These are phyloP conservation scores for Candida suzukii DNA, from an alignment of 805 yeast species.

Conservation along the genomic window DNA sequence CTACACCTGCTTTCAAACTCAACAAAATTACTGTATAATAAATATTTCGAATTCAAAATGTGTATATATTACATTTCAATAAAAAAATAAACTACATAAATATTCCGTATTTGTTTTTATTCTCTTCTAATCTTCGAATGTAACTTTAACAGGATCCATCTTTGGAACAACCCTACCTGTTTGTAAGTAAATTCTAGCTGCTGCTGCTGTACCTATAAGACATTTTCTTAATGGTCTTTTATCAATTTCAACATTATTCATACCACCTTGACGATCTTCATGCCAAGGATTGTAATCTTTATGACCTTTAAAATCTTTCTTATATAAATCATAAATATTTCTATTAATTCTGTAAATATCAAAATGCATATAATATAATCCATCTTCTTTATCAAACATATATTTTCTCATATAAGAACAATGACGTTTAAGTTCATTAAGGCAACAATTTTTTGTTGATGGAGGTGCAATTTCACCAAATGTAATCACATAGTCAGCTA, in stretches of 20 bases:
- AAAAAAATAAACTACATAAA: no score
- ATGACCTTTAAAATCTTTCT: slow-evolving; percentile 46
- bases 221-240: slow-evolving; percentile 29
- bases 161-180: slow-evolving; percentile 50
- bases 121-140: not conserved
- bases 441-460: slow-evolving; percentile 22
- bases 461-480: slow-evolving; percentile 35
- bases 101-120: no score
- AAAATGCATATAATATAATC: slow-evolving; percentile 51
- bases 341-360: slow-evolving; percentile 49
- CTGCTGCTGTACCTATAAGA: slow-evolving; percentile 58
- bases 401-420: slow-evolving; percentile 50
- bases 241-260: slow-evolving; percentile 21
- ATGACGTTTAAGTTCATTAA: slow-evolving; percentile 44
- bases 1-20: slow-evolving; percentile 57
- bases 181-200: slow-evolving; percentile 64
- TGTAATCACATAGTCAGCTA: slow-evolving; percentile 54
- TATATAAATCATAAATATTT: slow-evolving; percentile 44
- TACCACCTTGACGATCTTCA: slow-evolving; percentile 44
- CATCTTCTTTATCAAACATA: slow-evolving; percentile 50
- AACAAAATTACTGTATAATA: slow-evolving; percentile 40
- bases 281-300: slow-evolving; percentile 42
- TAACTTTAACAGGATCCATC: slow-evolving; percentile 16
- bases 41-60: no score
- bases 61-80: no score